Evolutionary conservation across 2,329 filamentous ascomycete genomes (phyloP).

Genomic region (Hymenoscyphus scutula): DNA sequence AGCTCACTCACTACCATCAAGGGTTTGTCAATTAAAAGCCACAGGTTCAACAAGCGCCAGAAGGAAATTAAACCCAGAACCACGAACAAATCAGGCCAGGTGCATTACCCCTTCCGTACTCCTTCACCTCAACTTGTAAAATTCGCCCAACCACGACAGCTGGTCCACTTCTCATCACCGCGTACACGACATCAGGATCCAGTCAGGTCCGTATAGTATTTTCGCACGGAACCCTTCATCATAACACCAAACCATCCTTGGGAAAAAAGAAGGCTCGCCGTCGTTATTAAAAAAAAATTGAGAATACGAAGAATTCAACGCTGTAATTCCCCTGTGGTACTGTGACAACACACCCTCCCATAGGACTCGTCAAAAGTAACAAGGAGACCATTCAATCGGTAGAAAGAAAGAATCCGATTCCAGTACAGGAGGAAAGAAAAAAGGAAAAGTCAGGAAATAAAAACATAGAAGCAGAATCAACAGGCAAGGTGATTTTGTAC

Average conservation of each 20-base stretch:
- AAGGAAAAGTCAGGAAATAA: constrained; percentile 23
- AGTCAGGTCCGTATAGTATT: background rate
- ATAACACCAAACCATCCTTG: constrained; percentile 4
- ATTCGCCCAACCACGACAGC: background rate
- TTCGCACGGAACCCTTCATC: constrained; percentile 10
- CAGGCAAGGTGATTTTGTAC: constrained; percentile 20
- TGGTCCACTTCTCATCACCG: constrained; percentile 9
- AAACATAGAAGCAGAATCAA: constrained; percentile 30
- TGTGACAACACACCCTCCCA: constrained; percentile 9
- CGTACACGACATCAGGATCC: constrained; percentile 15
- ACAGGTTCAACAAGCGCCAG: background rate
- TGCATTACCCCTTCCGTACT: background rate
- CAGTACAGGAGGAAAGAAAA: constrained; percentile 13
- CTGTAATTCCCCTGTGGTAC: constrained; percentile 11
- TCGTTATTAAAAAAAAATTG: constrained; percentile 25
- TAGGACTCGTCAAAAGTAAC: constrained; percentile 7
- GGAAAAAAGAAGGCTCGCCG: constrained; percentile 12
- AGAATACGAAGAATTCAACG: constrained; percentile 13
- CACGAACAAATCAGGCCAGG: background rate
- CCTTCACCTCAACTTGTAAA: background rate
- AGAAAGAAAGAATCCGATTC: constrained; percentile 3
- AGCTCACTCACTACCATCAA: background rate
- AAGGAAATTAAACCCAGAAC: too few species aligned
- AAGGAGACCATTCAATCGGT: background rate
- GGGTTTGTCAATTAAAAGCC: background rate